phyloP scores from a whole-genome alignment of 2,329 filamentous ascomycete genomes.

The Epichloe bromicola region DNA sequence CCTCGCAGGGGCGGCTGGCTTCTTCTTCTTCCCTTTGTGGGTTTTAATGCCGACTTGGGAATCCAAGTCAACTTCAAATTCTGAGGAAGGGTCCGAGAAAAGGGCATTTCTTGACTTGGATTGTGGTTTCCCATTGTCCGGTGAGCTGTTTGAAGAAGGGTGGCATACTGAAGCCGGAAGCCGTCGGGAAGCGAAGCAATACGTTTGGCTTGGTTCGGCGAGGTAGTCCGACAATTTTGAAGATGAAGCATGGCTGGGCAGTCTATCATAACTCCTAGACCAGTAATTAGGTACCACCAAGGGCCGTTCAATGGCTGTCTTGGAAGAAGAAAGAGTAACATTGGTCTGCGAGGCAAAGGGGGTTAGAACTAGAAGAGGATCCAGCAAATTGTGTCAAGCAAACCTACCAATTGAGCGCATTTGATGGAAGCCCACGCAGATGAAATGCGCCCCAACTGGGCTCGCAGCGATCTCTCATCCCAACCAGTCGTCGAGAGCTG shows the following conservation, averaged over 20 bases:
- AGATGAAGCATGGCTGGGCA: neutral
- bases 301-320: neutral
- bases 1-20: slow-evolving; percentile 6
- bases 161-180: neutral
- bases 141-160: neutral
- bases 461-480: slow-evolving; percentile 17
- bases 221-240: neutral
- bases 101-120: slow-evolving; percentile 4
- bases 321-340: neutral
- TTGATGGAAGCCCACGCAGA: slow-evolving; percentile 6
- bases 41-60: slow-evolving; percentile 8
- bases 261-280: neutral
- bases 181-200: slow-evolving; percentile 5
- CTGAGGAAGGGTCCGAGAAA: slow-evolving; percentile 9
- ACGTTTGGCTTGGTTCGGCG: neutral
- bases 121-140: neutral
- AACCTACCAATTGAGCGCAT: neutral
- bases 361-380: neutral
- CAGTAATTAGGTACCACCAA: slow-evolving; percentile 2
- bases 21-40: slow-evolving; percentile 11
- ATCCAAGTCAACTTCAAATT: slow-evolving; percentile 13
- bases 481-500: slow-evolving; percentile 19
- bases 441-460: slow-evolving; percentile 26
- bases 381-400: neutral
- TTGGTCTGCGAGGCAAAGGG: neutral